Conservation (phyloP, 2,329 filamentous ascomycete genomes). For the Nemania sp. region DNA sequence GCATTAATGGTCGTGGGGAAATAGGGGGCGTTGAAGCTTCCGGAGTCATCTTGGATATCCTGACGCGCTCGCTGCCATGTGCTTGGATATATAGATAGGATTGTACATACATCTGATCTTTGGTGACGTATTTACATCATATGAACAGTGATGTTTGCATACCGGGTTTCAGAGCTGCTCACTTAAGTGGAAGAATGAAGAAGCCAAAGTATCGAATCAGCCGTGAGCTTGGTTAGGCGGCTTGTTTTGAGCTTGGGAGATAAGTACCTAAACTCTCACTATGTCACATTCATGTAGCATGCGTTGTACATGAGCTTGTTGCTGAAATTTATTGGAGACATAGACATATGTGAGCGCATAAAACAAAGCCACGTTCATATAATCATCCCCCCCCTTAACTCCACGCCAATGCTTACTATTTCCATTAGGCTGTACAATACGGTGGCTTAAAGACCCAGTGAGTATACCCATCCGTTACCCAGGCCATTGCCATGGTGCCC, state of each 20-base stretch:
- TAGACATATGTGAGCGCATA: not conserved
- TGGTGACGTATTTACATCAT: not conserved
- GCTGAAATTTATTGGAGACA: not conserved
- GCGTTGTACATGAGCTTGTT: too few relatives aligned
- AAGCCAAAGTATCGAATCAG: too few relatives aligned
- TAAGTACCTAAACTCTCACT: too few relatives aligned
- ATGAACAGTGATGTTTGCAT: not conserved
- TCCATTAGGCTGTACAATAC: constrained; percentile 12
- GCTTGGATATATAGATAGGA: not conserved
- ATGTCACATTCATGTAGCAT: not conserved
- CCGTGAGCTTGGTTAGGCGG: too few relatives aligned
- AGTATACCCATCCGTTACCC: constrained; percentile 2
- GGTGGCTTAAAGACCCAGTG: constrained; percentile 1
- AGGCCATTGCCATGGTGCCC: constrained; percentile 11
- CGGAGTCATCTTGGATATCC: not conserved
- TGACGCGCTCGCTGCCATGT: not conserved
- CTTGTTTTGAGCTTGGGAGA: too few relatives aligned
- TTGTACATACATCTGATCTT: constrained; percentile 1
- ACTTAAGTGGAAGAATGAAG: too few relatives aligned
- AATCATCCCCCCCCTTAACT: constrained; percentile 16
- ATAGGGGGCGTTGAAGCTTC: too few relatives aligned
- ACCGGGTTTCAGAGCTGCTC: too few relatives aligned
- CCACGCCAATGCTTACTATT: constrained; percentile 22
- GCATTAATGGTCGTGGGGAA: not conserved
- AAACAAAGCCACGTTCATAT: not conserved